Conservation (phyloP, 2,329 filamentous ascomycete species). For the Ophiobolus disseminans region DNA sequence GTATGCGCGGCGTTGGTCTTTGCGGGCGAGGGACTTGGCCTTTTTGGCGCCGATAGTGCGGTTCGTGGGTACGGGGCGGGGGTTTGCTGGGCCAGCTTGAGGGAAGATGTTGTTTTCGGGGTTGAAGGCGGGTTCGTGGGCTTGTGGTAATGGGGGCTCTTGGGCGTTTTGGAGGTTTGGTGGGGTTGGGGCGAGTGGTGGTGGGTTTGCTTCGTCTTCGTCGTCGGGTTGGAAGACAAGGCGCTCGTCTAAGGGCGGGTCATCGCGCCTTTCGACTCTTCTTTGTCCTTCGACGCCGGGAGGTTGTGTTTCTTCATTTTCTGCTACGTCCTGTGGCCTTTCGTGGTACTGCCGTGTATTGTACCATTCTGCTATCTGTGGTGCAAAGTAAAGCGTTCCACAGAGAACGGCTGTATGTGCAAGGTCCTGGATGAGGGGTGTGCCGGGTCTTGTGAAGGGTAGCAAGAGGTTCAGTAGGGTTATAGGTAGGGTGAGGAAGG, state of each 20-base stretch:
- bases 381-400: conserved; percentile 55
- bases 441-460: conserved; percentile 57
- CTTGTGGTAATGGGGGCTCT: conserved; percentile 4
- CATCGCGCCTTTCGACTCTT: conserved; percentile 11
- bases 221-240: conserved; percentile 34
- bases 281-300: conserved; percentile 2
- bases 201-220: conserved; percentile 23
- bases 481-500: conserved; percentile 35
- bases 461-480: conserved; percentile 53
- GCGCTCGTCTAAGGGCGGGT: conserved; percentile 33
- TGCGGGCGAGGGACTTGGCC: conserved; percentile 55
- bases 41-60: conserved; percentile 57
- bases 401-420: conserved; percentile 55
- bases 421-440: conserved; percentile 56
- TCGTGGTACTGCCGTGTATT: conserved; percentile 24
- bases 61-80: conserved; percentile 35
- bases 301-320: conserved; percentile 2
- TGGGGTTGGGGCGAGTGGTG: conserved; percentile 36
- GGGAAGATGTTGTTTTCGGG: conserved; percentile 11
- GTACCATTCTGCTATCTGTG: conserved; percentile 54
- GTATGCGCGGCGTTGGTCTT: conserved; percentile 54
- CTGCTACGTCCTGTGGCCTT: background rate
- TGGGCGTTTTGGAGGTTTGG: conserved; percentile 21
- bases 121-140: conserved; percentile 9
- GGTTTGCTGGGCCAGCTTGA: conserved; percentile 44